Conservation (phyloP, 2,329 filamentous ascomycete genomes). For the Allantophomopsis lycopodina region DNA sequence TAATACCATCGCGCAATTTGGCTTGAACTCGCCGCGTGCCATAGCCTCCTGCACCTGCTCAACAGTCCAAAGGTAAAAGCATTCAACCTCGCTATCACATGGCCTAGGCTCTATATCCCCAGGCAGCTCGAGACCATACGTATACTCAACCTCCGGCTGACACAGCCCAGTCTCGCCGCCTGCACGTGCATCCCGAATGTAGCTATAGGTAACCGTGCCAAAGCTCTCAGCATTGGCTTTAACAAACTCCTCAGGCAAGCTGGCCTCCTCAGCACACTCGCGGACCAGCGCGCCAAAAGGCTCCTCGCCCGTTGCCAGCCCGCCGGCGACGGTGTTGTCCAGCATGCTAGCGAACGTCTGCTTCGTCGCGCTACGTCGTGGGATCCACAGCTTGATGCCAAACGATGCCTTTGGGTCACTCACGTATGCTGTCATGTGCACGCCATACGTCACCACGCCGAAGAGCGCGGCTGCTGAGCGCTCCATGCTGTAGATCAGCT, state of each 20-base stretch:
- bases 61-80: constrained; percentile 65
- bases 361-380: constrained; percentile 62
- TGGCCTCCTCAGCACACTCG: constrained; percentile 83
- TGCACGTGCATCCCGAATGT: constrained; percentile 60
- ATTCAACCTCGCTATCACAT: constrained; percentile 79
- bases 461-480: constrained; percentile 62
- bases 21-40: constrained; percentile 68
- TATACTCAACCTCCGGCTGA: constrained; percentile 83
- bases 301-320: constrained; percentile 67
- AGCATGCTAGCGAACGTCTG: constrained; percentile 82
- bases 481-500: constrained; percentile 62
- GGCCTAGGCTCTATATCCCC: constrained; percentile 56
- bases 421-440: constrained; percentile 69
- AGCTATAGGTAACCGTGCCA: constrained; percentile 74
- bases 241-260: constrained; percentile 57
- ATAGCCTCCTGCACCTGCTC: constrained; percentile 63
- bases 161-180: constrained; percentile 72
- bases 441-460: constrained; percentile 64
- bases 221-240: constrained; percentile 39
- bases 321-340: constrained; percentile 84
- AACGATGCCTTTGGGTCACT: constrained; percentile 26
- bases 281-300: constrained; percentile 73
- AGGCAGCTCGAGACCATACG: constrained; percentile 77
- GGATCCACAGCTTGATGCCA: constrained; percentile 73
- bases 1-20: constrained; percentile 75